These are phyloP conservation scores for Hymenoscyphus fructigenus DNA, from an alignment of 2,329 filamentous ascomycete species.

Conservation along the genomic window DNA sequence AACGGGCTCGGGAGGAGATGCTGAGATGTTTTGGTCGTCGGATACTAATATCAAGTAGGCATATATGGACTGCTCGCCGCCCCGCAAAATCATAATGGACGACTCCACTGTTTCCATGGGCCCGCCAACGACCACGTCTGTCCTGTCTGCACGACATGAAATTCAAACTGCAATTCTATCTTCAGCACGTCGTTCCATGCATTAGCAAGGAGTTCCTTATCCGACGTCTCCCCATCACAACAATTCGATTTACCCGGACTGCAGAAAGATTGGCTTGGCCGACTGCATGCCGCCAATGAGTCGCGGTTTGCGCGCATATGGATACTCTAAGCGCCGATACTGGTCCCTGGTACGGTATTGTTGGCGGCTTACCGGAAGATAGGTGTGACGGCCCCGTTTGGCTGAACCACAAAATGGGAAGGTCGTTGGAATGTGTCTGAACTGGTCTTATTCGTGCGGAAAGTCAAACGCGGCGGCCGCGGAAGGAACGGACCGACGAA, in stretches of 20 bases:
- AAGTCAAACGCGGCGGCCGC: constrained; percentile 10
- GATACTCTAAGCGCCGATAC: constrained; percentile 21
- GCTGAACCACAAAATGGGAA: constrained; percentile 5
- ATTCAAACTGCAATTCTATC: neutral
- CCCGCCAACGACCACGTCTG: neutral
- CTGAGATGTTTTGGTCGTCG: neutral
- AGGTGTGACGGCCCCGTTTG: neutral
- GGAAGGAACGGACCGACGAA: constrained; percentile 6
- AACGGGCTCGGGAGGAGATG: too few species aligned
- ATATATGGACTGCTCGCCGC: constrained; percentile 35
- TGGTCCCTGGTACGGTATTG: constrained; percentile 7
- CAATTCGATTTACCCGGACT: constrained; percentile 2
- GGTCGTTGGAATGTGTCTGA: constrained; percentile 5
- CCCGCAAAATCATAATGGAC: constrained; percentile 13
- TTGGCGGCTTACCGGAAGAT: constrained; percentile 10
- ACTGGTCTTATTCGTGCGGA: constrained; percentile 8
- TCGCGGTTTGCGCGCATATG: constrained; percentile 17
- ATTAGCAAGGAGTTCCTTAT: neutral
- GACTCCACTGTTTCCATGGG: neutral
- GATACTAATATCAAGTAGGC: constrained; percentile 24
- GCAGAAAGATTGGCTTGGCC: neutral
- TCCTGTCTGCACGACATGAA: neutral
- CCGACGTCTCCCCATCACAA: neutral
- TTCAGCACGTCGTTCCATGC: neutral
- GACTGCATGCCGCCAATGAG: neutral